A percentile compares a stretch with the other conserved stretches of the same genome.
phyloP scores from a whole-genome alignment of 2,329 filamentous ascomycete genomes.

The Xenoacremonium recifei region DNA sequence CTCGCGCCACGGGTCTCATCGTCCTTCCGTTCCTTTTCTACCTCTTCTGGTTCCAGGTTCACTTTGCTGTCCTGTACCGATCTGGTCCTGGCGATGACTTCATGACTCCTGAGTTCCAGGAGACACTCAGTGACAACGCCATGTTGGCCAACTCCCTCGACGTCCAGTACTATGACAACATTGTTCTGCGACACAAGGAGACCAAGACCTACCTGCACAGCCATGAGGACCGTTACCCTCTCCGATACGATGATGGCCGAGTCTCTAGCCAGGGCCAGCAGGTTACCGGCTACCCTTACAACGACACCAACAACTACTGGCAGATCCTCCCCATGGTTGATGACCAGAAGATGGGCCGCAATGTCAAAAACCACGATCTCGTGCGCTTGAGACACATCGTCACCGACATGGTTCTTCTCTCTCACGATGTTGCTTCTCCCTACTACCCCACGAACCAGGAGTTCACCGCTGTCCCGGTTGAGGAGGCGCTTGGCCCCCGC shows the following conservation, averaged over 20 bases:
- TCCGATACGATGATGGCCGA: constrained; percentile 95
- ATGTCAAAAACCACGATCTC: constrained; percentile 79
- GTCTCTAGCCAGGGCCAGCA: constrained; percentile 98
- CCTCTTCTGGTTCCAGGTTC: constrained; percentile 99
- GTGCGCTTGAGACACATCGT: constrained; percentile 83
- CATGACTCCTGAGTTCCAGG: constrained; percentile 98
- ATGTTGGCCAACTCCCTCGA: constrained; percentile 85
- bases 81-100: constrained; percentile 97
- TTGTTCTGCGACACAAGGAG: constrained; percentile 92
- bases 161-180: constrained; percentile 86
- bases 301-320: constrained; percentile 99
- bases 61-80: constrained; percentile 83
- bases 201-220: constrained; percentile 96
- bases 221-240: constrained; percentile 82
- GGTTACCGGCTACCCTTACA: constrained; percentile 95
- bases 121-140: constrained; percentile 90
- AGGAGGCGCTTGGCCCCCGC: constrained; percentile 70
- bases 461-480: constrained; percentile 78
- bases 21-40: constrained; percentile 95
- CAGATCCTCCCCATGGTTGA: constrained; percentile 75
- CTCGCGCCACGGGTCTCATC: constrained; percentile 82
- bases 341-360: constrained; percentile 56
- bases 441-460: constrained; percentile 98
- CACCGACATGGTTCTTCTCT: constrained; percentile 83
- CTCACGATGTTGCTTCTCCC: constrained; percentile 95